Evolutionary conservation across 1,139 yeast species (phyloP).

Genomic region (Hyphopichia pseudoburtonii): DNA sequence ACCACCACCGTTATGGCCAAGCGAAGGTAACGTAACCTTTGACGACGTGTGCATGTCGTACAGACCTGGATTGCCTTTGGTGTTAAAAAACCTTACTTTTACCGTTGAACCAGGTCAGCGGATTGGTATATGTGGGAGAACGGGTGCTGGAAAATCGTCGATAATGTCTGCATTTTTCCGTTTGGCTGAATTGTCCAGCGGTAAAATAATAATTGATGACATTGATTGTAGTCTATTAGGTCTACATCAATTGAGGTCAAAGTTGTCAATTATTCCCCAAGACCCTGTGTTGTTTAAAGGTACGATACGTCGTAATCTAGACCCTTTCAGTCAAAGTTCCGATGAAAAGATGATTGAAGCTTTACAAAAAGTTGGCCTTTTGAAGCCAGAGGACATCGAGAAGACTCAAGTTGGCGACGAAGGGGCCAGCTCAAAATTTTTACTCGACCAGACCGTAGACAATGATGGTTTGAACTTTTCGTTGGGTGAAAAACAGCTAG

Average conservation of each 20-base stretch:
- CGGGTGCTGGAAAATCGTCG: constrained; percentile 26
- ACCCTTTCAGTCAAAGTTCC: constrained; percentile 26
- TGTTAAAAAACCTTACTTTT: constrained; percentile 15
- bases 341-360: constrained; percentile 37
- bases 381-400: constrained; percentile 20
- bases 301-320: constrained; percentile 27
- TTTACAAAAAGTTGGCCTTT: constrained; percentile 33
- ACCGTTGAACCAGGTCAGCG: constrained; percentile 15
- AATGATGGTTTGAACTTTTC: constrained; percentile 77
- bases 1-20: constrained; percentile 44
- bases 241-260: constrained; percentile 18
- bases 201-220: constrained; percentile 18
- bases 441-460: constrained; percentile 63
- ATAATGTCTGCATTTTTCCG: constrained; percentile 22
- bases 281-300: constrained; percentile 33
- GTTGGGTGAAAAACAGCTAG: constrained; percentile 73
- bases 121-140: constrained; percentile 23
- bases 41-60: constrained; percentile 17
- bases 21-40: constrained; percentile 15
- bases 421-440: constrained; percentile 52
- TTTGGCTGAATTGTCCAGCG: constrained; percentile 15
- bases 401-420: constrained; percentile 7
- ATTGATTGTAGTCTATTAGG: constrained; percentile 21
- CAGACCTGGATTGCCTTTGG: constrained; percentile 19
- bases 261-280: constrained; percentile 30